Base-by-base conservation (phyloP, 176 grass and related monocot species). In the Puya raimondii region DNA sequence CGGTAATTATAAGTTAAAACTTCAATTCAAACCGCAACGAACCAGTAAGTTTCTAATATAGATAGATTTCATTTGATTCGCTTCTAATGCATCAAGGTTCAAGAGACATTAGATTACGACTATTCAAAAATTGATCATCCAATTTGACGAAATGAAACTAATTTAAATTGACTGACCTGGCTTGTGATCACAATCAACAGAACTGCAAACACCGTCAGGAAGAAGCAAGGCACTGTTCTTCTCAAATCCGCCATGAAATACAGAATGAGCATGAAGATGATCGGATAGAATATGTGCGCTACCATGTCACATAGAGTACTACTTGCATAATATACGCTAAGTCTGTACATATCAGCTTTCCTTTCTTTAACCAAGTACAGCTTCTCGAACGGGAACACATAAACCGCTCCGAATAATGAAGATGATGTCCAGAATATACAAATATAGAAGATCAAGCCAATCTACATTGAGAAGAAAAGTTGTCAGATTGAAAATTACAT, bases 351-450 rank as follows among this genome's bases (percentile, higher is more conserved):
- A 79, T 91, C 91, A 27, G 85, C 88, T 79, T 96, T 88, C 33
- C 87, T 72, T 77, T 96, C 91, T 85, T 91, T 96, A 12, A 91
- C 88, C 69, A 96, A 58, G 65, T 96, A 91, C 12, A 90, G 75
- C 82, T 96, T 96, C 84, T 96, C 91, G 73, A 88, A 86, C 8
- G 91, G 91, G 74, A 96, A 96, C 9, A 96, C 91, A 77, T 96
- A 96, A 57, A 88, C 91, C 29, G 91, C 86, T n/a, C 88, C 88
- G 71, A 96, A 91, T 5, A 96, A 71, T 16, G 91, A 91, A 1
- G 91, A 96, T n/a, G 91, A 96, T 1, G 91, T 96, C 91, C 91
- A 96, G 81, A 96, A 96, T 73, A 96, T 96, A 85, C 91, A 96
- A 73, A 96, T 96, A 70, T 91, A 96, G 82, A 96, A 96, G 61